Evolutionary conservation across 768 basidiomycete genomes (phyloP).

Genomic region (Boletus edulis): DNA sequence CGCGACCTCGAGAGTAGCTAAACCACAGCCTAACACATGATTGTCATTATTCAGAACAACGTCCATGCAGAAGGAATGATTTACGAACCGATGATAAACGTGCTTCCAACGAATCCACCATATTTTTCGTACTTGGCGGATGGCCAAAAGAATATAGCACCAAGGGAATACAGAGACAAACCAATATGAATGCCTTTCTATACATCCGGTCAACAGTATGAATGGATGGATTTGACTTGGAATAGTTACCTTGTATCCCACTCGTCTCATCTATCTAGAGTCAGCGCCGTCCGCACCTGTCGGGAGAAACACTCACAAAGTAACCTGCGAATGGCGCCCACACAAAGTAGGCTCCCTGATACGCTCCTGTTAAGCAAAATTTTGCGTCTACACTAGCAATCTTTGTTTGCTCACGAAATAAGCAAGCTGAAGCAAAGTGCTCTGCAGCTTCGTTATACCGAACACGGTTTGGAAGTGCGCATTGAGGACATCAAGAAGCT

Average conservation of each 20-base stretch:
- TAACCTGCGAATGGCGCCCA: constrained; percentile 56
- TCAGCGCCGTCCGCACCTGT: background rate
- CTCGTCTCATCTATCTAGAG: constrained; percentile 49
- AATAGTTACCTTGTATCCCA: constrained; percentile 62
- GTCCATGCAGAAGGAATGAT: background rate
- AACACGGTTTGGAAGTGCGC: constrained; percentile 75
- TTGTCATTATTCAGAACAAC: background rate
- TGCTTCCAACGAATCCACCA: constrained; percentile 72
- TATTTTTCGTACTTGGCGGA: constrained; percentile 66
- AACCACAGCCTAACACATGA: constrained; percentile 50
- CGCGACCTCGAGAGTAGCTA: constrained; percentile 65
- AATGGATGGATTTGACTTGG: background rate
- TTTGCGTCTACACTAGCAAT: background rate
- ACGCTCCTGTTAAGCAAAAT: background rate
- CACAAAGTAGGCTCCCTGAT: constrained; percentile 58
- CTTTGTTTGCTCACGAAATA: constrained; percentile 51
- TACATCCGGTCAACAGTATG: background rate
- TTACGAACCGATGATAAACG: constrained; percentile 59
- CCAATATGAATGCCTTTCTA: constrained; percentile 64
- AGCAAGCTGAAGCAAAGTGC: constrained; percentile 71
- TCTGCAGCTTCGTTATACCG: constrained; percentile 64
- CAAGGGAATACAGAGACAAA: constrained; percentile 54
- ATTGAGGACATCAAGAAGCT: constrained; percentile 68
- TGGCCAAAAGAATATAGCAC: constrained; percentile 80
- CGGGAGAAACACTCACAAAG: constrained; percentile 43